A percentile compares a stretch with the other conserved stretches of the same genome.
Evolutionary conservation across 2,329 filamentous ascomycete genomes (phyloP).

Genomic region (Aspergillus sp.): DNA sequence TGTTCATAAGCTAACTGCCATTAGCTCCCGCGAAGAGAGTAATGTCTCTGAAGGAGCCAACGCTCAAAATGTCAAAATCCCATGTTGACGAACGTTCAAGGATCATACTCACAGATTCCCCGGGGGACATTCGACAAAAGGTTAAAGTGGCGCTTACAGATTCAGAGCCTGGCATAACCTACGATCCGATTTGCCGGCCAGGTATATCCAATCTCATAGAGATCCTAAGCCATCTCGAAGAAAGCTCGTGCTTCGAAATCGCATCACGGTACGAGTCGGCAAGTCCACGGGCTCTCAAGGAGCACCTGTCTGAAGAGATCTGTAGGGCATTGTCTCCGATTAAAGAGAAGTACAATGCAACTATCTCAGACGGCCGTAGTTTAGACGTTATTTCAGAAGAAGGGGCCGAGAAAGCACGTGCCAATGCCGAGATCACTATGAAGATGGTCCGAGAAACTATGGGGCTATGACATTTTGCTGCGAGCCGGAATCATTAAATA

Average conservation of each 20-base stretch:
- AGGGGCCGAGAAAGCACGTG: conserved; percentile 31
- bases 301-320: conserved; percentile 55
- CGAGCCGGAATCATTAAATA: too few species aligned
- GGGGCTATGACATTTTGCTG: conserved; percentile 26
- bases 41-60: conserved; percentile 82
- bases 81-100: conserved; percentile 68
- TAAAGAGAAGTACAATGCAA: conserved; percentile 33
- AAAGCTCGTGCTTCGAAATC: conserved; percentile 44
- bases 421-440: conserved; percentile 35
- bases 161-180: conserved; percentile 64
- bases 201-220: conserved; percentile 86
- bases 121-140: conserved; percentile 65
- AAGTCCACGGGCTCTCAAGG: conserved; percentile 63
- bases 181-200: conserved; percentile 68
- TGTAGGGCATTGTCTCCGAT: conserved; percentile 30
- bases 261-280: conserved; percentile 46
- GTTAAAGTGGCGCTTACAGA: conserved; percentile 77
- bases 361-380: conserved; percentile 30
- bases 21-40: conserved; percentile 76
- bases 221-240: conserved; percentile 70
- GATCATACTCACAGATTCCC: conserved; percentile 76
- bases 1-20: conserved; percentile 6
- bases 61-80: conserved; percentile 93
- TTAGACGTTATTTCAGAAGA: conserved; percentile 32
- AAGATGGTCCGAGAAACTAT: conserved; percentile 29